Base-by-base conservation (phyloP, 805 yeast species). In the Wilhelminamyces savonicus region DNA sequence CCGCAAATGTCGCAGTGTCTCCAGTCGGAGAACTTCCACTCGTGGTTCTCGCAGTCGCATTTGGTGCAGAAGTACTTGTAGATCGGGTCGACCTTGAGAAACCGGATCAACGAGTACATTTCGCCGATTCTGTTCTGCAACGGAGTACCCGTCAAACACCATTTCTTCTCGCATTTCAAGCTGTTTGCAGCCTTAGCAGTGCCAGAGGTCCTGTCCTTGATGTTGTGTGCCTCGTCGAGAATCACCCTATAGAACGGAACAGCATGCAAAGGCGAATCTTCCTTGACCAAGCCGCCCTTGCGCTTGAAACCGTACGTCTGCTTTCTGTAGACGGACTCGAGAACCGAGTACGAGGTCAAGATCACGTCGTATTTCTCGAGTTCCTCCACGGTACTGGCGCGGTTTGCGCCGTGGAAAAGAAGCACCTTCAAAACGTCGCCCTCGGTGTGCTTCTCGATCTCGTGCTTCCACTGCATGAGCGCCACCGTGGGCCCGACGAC, bases 401-500 rank as follows among this genome's bases (percentile, higher is more conserved):
- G 68, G 43, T 79, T 82, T 0, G 92, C 81, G 7, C 97, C 98
- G 57, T 92, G 97, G 52, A 69, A 92, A 2, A 90, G 58, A 12
- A 76, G 74, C 4, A 81, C 85, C 35, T 69, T 75, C 40, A 92
- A 59, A 13, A 64, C 62, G 6, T 81, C 84, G 20, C 74, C 76
- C 7, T 52, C 50, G 0, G 97, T 81, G 52, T 92, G 96, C 28
- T 71, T 74, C 36, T 78, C 84, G 30, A 92, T 92, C 58, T 92
- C 99, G 45, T 81, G 76, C 48, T 80, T 83, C 99, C 99, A 92
- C 54, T 92, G 99, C 82, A 92, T 84, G 26, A 92, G 61, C 0
- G 97, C 97, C n/a, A 92, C 98, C 0, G 98, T 90, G 0, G 99
- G 99, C 0, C 97, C 97, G 13, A 92, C 82, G 4, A 92, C 97